phyloP scores from a whole-genome alignment of 2,329 filamentous ascomycete species.

The Didymella sp. region DNA sequence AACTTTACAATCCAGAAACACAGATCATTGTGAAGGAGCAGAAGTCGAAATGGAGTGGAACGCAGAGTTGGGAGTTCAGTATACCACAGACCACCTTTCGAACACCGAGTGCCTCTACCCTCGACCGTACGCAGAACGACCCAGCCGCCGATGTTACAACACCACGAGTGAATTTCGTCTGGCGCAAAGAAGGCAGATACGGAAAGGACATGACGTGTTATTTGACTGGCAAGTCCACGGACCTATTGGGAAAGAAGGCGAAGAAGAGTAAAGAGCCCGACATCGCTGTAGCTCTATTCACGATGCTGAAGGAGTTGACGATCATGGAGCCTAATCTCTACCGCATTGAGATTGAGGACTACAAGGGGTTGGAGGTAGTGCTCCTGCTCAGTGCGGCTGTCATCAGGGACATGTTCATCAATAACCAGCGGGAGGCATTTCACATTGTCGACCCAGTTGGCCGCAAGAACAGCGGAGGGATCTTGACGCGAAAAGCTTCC shows the following conservation, averaged over 20 bases:
- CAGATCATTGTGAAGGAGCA: conserved; percentile 74
- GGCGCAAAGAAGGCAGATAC: conserved; percentile 86
- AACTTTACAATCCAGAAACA: conserved; percentile 94
- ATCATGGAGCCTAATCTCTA: conserved; percentile 93
- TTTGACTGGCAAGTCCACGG: conserved; percentile 77
- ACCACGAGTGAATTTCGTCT: conserved; percentile 83
- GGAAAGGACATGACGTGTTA: conserved; percentile 89
- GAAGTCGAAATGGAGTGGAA: conserved; percentile 79
- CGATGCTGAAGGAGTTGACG: conserved; percentile 74
- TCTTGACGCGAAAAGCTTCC: conserved; percentile 45
- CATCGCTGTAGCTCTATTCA: conserved; percentile 89
- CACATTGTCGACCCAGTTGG: conserved; percentile 66
- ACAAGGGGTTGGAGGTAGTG: conserved; percentile 88
- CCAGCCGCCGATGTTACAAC: conserved; percentile 60
- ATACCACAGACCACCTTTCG: conserved; percentile 87
- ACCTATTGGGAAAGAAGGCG: conserved; percentile 66
- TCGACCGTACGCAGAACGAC: conserved; percentile 76
- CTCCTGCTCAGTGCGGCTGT: conserved; percentile 67
- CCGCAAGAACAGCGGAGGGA: conserved; percentile 48
- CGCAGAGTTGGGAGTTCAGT: conserved; percentile 88
- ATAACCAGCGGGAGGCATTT: conserved; percentile 75
- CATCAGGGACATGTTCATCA: conserved; percentile 68
- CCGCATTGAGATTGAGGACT: conserved; percentile 89
- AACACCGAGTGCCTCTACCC: conserved; percentile 74
- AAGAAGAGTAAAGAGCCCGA: conserved; percentile 86